Conservation (phyloP, 2,329 filamentous ascomycete species). For the Claviceps sp. region DNA sequence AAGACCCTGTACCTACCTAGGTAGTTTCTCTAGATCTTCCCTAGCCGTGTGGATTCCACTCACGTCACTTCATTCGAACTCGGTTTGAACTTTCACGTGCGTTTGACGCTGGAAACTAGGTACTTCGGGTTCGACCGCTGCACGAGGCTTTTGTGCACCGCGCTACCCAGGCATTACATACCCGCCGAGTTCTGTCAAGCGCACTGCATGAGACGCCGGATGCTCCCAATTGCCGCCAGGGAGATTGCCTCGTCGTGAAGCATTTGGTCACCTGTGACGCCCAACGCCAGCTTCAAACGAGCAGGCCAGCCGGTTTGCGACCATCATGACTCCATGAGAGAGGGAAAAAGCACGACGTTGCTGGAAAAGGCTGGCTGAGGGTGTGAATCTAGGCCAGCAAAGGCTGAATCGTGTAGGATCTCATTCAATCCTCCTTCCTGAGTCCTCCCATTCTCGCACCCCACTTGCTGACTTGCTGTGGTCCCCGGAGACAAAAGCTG, state of each 20-base stretch:
- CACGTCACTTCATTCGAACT: not conserved
- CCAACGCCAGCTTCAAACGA: not conserved
- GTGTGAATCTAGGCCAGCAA: not conserved
- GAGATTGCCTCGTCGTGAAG: not conserved
- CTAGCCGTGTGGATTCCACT: not conserved
- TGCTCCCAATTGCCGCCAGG: not conserved
- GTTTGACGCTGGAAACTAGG: not conserved
- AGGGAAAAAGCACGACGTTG: not conserved
- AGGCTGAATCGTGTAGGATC: conserved; percentile 1
- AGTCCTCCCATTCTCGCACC: not conserved
- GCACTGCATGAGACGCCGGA: not conserved
- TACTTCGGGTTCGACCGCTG: not conserved
- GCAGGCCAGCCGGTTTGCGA: not conserved
- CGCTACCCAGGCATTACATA: not conserved
- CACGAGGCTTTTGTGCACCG: not conserved
- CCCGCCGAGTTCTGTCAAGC: not conserved
- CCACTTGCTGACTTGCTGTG: conserved; percentile 2
- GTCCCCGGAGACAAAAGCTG: conserved; percentile 1
- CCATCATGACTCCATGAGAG: not conserved
- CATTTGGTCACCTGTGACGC: not conserved
- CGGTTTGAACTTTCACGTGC: not conserved
- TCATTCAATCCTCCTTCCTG: not conserved
- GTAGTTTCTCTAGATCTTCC: not conserved
- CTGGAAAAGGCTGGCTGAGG: not conserved
- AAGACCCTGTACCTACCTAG: no score